These are phyloP conservation scores for Amanita muscaria DNA, from an alignment of 768 basidiomycete genomes.

Conservation along the genomic window DNA sequence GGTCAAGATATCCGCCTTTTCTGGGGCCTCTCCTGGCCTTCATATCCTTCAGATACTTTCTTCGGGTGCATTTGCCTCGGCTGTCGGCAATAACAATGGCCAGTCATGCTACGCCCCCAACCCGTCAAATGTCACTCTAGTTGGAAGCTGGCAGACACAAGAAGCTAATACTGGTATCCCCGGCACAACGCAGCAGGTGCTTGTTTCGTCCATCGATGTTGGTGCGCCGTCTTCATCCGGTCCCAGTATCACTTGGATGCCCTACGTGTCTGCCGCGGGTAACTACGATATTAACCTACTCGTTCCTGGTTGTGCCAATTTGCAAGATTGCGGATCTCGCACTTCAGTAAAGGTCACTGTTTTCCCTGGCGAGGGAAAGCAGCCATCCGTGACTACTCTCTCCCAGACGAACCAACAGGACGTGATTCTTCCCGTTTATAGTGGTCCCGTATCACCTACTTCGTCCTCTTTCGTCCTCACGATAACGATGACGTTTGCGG, in stretches of 20 bases:
- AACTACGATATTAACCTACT: conserved; percentile 78
- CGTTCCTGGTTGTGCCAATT: conserved; percentile 76
- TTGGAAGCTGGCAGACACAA: conserved; percentile 63
- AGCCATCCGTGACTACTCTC: conserved; percentile 60
- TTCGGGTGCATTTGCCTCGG: conserved; percentile 83
- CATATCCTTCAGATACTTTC: conserved; percentile 91
- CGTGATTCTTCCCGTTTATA: conserved; percentile 56
- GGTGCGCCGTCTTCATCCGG: conserved; percentile 49
- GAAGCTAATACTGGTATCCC: conserved; percentile 64
- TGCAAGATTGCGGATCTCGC: conserved; percentile 72
- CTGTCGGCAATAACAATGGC: conserved; percentile 49
- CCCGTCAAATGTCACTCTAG: conserved; percentile 57
- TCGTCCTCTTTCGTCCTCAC: conserved; percentile 64
- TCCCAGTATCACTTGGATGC: conserved; percentile 86
- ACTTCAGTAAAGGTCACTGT: conserved; percentile 80
- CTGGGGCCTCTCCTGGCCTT: conserved; percentile 69
- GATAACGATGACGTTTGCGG: conserved; percentile 66
- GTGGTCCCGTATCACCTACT: conserved; percentile 73
- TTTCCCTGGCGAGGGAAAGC: conserved; percentile 61
- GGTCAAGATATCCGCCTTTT: conserved; percentile 69
- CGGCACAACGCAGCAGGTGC: conserved; percentile 70
- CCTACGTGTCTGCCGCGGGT: conserved; percentile 86
- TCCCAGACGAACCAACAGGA: conserved; percentile 68
- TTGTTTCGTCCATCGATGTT: conserved; percentile 58
- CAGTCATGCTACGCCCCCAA: conserved; percentile 72